Conservation (phyloP, 2,329 filamentous ascomycete species). For the Fonsecaea pedrosoi region DNA sequence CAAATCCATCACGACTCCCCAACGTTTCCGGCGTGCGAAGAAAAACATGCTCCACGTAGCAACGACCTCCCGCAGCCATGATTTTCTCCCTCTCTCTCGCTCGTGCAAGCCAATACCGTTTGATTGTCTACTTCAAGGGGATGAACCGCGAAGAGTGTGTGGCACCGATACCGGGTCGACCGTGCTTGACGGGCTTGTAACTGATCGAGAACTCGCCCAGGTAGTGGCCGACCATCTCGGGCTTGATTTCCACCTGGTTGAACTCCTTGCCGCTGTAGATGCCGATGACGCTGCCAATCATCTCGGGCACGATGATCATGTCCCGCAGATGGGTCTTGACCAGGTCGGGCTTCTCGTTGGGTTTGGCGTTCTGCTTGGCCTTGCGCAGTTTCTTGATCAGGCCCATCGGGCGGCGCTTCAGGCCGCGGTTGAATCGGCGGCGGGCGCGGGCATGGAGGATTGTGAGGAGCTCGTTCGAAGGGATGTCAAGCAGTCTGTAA, state of each 20-base stretch:
- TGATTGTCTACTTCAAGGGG: slow-evolving; percentile 83
- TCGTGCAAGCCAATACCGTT: not conserved
- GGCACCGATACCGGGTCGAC: slow-evolving; percentile 99
- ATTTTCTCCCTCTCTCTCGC: not conserved
- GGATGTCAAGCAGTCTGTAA: slow-evolving; percentile 92
- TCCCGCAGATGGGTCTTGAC: slow-evolving; percentile 99
- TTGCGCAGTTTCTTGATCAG: slow-evolving; percentile 99
- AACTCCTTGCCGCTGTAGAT: slow-evolving; percentile 99
- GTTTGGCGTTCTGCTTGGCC: slow-evolving; percentile 97
- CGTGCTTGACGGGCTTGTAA: slow-evolving; percentile 99
- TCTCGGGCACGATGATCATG: slow-evolving; percentile 99
- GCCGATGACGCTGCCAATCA: slow-evolving; percentile 98
- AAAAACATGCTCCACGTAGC: not conserved
- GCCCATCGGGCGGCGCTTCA: slow-evolving; percentile 99
- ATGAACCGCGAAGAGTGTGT: slow-evolving; percentile 99
- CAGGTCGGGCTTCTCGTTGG: slow-evolving; percentile 99
- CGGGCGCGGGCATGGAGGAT: slow-evolving; percentile 98
- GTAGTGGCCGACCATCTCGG: slow-evolving; percentile 99
- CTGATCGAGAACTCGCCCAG: slow-evolving; percentile 99
- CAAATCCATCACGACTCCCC: slow-evolving; percentile 3
- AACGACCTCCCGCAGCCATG: not conserved
- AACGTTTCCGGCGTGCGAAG: not conserved
- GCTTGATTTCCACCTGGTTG: slow-evolving; percentile 99
- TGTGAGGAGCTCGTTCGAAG: slow-evolving; percentile 97
- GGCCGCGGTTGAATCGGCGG: slow-evolving; percentile 98